Conservation (phyloP, 345 rosid species). For the Euphorbia pulcherrima region DNA sequence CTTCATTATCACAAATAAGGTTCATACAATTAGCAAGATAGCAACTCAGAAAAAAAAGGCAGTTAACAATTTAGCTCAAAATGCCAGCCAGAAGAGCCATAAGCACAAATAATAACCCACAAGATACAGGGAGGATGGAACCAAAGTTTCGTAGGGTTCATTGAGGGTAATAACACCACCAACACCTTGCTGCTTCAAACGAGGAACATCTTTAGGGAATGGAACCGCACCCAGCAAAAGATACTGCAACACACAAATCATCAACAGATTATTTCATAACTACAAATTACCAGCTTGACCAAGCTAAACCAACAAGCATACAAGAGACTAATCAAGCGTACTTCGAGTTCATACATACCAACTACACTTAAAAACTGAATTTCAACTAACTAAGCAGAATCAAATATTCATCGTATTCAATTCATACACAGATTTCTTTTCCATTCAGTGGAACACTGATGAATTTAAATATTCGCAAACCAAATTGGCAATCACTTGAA, state of each 20-base stretch:
- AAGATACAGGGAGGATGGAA: constrained; percentile 62
- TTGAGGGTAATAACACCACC: constrained; percentile 83
- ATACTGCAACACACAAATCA: constrained; percentile 34
- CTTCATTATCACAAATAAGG: not conserved
- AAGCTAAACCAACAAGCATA: not conserved
- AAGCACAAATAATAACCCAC: constrained; percentile 32
- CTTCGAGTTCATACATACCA: not conserved
- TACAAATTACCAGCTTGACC: not conserved
- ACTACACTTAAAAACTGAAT: not conserved
- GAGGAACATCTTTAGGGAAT: constrained; percentile 75
- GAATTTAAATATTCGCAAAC: not conserved
- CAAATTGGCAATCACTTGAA: not conserved
- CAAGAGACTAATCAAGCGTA: not conserved
- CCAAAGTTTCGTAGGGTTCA: constrained; percentile 78
- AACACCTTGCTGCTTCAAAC: constrained; percentile 67
- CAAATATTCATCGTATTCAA: too few species aligned
- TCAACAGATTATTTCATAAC: not conserved
- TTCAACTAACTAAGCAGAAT: not conserved
- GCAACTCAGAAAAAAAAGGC: not conserved
- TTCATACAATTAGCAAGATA: not conserved
- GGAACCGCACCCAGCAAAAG: constrained; percentile 86
- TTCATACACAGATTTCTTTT: not conserved
- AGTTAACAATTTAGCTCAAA: not conserved
- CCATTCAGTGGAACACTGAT: not conserved
- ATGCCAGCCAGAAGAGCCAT: not conserved